These are phyloP conservation scores for Alnus glutinosa DNA, from an alignment of 306 rosid genomes.

Conservation along the genomic window DNA sequence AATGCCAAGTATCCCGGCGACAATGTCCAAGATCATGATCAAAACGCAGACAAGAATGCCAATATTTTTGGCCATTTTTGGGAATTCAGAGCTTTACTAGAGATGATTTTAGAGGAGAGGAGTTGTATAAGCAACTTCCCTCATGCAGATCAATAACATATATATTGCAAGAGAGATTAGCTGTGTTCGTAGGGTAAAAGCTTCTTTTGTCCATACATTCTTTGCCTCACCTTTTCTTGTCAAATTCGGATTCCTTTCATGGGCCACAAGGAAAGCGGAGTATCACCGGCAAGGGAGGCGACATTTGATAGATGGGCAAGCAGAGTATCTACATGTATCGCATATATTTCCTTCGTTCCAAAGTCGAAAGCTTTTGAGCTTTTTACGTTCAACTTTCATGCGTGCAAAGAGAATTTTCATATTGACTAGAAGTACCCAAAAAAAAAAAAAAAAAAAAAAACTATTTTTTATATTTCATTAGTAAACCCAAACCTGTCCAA, in stretches of 20 bases:
- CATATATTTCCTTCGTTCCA: neutral
- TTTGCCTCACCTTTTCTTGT: slow-evolving; percentile 29
- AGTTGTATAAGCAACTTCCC: slow-evolving; percentile 30
- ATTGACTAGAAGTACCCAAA: too few relatives aligned
- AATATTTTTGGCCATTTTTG: slow-evolving; percentile 49
- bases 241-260: slow-evolving; percentile 54
- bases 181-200: slow-evolving; percentile 48
- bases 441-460: too few relatives aligned
- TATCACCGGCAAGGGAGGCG: slow-evolving; percentile 38
- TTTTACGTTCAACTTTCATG: too few relatives aligned
- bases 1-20: slow-evolving; percentile 82
- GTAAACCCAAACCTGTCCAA: too few relatives aligned
- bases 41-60: slow-evolving; percentile 59
- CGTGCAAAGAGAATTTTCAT: too few relatives aligned
- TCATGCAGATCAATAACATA: slow-evolving; percentile 20
- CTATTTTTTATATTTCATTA: too few relatives aligned
- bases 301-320: slow-evolving; percentile 3
- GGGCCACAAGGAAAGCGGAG: slow-evolving; percentile 59
- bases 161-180: slow-evolving; percentile 32
- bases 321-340: neutral
- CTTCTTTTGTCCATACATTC: slow-evolving; percentile 41
- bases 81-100: neutral
- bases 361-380: neutral
- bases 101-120: slow-evolving; percentile 3
- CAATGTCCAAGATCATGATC: slow-evolving; percentile 56